Evolutionary conservation across 2,329 filamentous ascomycete genomes (phyloP), one percentile per base, ranked within the genome.

Genomic region (Pseudogymnoascus sp.): DNA sequence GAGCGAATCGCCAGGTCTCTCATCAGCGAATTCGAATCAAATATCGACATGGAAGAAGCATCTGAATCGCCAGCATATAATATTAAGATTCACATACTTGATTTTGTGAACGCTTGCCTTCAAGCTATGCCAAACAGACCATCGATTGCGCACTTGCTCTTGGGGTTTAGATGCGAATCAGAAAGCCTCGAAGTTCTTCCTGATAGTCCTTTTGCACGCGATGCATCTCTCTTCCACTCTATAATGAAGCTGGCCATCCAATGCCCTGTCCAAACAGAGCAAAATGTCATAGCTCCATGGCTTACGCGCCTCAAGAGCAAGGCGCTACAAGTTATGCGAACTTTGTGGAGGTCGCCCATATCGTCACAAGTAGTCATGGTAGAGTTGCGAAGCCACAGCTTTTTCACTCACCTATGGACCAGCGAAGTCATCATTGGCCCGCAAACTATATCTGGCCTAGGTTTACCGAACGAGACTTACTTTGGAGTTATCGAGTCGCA

Each of bases 91-190:
- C 89, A 89, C 65, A 87, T 98, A 22, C 82, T 99, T 5, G 89
- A 93, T 66, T 93, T 99, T 70, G 78, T 99, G 38, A 89, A 90
- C 68, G 85, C 87, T 62, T 96, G 91, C 72, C 81, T 99, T 2
- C 82, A 84, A 62, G 86, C 89, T 35, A 89, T 88, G 26, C 87
- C 89, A 1, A 84, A 89, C 69, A 85, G 87, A 68, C 93, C 95
- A 4, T 96, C 89, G 1, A 88, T 99, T 68, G 95, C 93, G 0
- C 96, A 99, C 74, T 81, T 96, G 53, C 79, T 99, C 1, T 84
- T 99, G 4, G 95, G 95, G 0, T 97, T 99, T 74, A 84, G 84
- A 63, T 96, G 91, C 70, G 84, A 86, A 46, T 84, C 88, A 37
- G 87, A 86, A 66, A 82, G 83, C 8, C 79, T 98, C 2, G 85